These are phyloP conservation scores for Saitozyma sp. DNA, from an alignment of 768 basidiomycete species.

Conservation along the genomic window DNA sequence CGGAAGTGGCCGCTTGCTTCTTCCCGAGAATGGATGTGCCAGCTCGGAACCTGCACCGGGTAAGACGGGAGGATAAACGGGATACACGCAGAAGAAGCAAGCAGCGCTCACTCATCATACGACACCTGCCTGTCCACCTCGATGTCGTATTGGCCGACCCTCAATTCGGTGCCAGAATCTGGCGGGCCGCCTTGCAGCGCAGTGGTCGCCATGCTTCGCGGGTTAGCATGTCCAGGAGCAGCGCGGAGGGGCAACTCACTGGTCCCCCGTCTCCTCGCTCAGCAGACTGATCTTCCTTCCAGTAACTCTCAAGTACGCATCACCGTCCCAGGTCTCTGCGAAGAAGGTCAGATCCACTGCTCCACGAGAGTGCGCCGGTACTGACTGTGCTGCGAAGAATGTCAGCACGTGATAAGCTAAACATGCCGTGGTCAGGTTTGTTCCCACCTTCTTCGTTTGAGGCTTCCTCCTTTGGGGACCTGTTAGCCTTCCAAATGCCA, in stretches of 20 bases:
- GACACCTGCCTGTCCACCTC: slow-evolving; percentile 29
- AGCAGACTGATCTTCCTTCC: slow-evolving; percentile 40
- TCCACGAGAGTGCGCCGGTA: neutral
- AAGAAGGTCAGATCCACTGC: neutral
- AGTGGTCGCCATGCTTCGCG: slow-evolving; percentile 22
- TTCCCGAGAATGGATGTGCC: slow-evolving; percentile 25
- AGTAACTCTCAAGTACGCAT: slow-evolving; percentile 42
- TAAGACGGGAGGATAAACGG: neutral
- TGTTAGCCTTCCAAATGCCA: slow-evolving; percentile 2
- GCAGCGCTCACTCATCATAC: slow-evolving; percentile 26
- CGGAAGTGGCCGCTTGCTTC: slow-evolving; percentile 15
- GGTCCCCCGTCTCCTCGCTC: slow-evolving; percentile 41
- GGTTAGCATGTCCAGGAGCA: neutral
- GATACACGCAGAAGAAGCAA: neutral
- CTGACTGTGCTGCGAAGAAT: slow-evolving; percentile 33
- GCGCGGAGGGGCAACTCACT: slow-evolving; percentile 21
- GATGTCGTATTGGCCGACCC: slow-evolving; percentile 37
- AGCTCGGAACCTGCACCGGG: slow-evolving; percentile 21
- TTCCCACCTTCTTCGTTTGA: slow-evolving; percentile 41
- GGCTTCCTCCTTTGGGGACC: slow-evolving; percentile 34
- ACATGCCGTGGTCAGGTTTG: too few relatives aligned
- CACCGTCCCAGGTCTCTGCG: slow-evolving; percentile 52
- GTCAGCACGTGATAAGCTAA: slow-evolving; percentile 3
- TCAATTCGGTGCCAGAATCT: slow-evolving; percentile 33
- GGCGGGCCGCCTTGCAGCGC: slow-evolving; percentile 22